phyloP scores from a whole-genome alignment of 2,329 filamentous ascomycete genomes.

The Colletotrichum sp. region DNA sequence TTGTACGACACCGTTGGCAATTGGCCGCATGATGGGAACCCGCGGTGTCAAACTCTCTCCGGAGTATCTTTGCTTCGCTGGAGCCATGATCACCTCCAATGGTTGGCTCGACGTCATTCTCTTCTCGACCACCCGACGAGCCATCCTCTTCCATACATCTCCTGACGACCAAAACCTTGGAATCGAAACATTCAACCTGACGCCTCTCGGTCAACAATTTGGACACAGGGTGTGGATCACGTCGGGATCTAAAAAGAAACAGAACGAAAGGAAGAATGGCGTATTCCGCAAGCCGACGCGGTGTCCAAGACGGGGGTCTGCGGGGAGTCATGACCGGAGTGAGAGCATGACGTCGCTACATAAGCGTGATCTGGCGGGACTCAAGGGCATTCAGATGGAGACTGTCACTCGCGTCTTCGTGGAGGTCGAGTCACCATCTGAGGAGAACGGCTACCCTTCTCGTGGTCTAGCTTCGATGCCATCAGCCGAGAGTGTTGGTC shows the following conservation, averaged over 20 bases:
- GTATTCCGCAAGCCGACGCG: background rate
- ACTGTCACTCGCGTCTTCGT: constrained; percentile 47
- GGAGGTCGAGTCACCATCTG: constrained; percentile 28
- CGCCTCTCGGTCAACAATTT: background rate
- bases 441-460: constrained; percentile 20
- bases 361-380: background rate
- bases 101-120: constrained; percentile 48
- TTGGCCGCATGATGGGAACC: constrained; percentile 64
- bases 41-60: constrained; percentile 50
- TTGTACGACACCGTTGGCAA: constrained; percentile 64
- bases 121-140: constrained; percentile 40
- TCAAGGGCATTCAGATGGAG: constrained; percentile 45
- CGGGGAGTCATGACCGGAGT: background rate
- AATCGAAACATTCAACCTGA: constrained; percentile 4
- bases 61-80: constrained; percentile 55
- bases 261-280: background rate
- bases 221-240: constrained; percentile 12
- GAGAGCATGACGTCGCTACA: constrained; percentile 7
- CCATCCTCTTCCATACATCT: constrained; percentile 33
- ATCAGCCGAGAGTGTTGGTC: background rate
- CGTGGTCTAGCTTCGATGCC: background rate
- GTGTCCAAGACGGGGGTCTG: background rate
- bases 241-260: background rate
- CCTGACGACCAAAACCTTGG: constrained; percentile 2
- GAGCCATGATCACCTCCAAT: constrained; percentile 54